phyloP scores from a whole-genome alignment of 2,329 filamentous ascomycete genomes.

The Neospermospora avenae region DNA sequence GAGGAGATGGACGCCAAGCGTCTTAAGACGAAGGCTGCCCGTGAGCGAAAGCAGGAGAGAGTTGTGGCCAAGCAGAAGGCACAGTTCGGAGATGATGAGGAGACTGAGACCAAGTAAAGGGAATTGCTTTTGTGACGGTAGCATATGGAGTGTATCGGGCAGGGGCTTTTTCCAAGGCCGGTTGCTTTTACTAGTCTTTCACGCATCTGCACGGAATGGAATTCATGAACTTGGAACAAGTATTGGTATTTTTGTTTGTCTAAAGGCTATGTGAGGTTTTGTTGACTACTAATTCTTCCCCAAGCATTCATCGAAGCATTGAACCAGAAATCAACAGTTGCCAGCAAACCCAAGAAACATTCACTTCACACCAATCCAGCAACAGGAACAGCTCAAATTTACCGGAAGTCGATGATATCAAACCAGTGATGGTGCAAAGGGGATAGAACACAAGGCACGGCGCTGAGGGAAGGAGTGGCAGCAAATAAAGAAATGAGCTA shows the following conservation, averaged over 20 bases:
- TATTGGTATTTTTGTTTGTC: neutral
- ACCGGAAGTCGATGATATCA: no score
- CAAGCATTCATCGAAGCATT: no score
- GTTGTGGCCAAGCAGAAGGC: conserved; percentile 86
- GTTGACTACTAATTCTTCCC: neutral
- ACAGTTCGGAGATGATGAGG: conserved; percentile 68
- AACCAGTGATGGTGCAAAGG: no score
- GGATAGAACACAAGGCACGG: no score
- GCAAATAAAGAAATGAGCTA: no score
- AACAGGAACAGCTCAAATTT: no score
- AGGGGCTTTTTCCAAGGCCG: conserved; percentile 34
- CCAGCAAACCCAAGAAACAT: no score
- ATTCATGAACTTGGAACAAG: conserved; percentile 32
- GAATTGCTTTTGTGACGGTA: conserved; percentile 31
- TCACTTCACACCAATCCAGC: no score
- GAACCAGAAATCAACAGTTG: no score
- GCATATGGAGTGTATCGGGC: conserved; percentile 36
- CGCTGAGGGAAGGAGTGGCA: no score
- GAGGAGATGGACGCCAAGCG: conserved; percentile 99
- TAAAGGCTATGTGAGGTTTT: neutral
- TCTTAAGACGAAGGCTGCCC: conserved; percentile 99
- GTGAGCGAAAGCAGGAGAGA: conserved; percentile 96
- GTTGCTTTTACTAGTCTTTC: conserved; percentile 37
- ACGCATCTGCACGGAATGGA: conserved; percentile 37
- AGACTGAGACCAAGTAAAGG: conserved; percentile 36